Percentiles rank a stretch among this genome's conserved stretches.
Conservation (phyloP, 257 asterid genomes). For the Nicotiana tabacum region DNA sequence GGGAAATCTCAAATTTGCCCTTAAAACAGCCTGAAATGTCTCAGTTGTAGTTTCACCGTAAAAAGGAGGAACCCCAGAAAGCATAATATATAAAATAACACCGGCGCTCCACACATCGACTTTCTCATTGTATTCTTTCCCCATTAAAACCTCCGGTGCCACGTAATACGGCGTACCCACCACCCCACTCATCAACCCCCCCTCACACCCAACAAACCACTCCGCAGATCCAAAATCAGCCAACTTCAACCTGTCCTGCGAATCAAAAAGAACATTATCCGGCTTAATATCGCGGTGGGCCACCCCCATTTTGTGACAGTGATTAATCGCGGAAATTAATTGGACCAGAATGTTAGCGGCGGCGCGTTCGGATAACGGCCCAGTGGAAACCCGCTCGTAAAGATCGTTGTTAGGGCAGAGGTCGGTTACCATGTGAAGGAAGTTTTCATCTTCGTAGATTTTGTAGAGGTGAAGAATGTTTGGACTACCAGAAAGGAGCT, state of each 20-base stretch:
- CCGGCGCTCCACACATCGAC: slow-evolving; percentile 33
- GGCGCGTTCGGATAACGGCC: slow-evolving; percentile 36
- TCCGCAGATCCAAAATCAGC: slow-evolving; percentile 73
- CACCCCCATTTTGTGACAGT: slow-evolving; percentile 52
- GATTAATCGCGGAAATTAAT: slow-evolving; percentile 37
- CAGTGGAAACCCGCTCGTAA: slow-evolving; percentile 45
- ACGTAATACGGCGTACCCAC: slow-evolving; percentile 36
- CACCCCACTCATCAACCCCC: slow-evolving; percentile 14
- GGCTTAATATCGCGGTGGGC: slow-evolving; percentile 61
- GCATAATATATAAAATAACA: slow-evolving; percentile 26
- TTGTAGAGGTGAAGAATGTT: slow-evolving; percentile 41
- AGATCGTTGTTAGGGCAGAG: slow-evolving; percentile 54
- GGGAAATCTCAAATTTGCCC: slow-evolving; percentile 32
- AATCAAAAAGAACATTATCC: slow-evolving; percentile 54
- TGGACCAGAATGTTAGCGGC: slow-evolving; percentile 40
- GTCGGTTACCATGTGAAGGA: slow-evolving; percentile 57
- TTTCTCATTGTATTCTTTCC: slow-evolving; percentile 20
- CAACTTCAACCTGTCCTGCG: slow-evolving; percentile 33
- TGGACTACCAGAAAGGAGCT: slow-evolving; percentile 40
- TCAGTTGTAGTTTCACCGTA: slow-evolving; percentile 23
- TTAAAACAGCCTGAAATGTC: slow-evolving; percentile 29
- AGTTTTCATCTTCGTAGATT: slow-evolving; percentile 56
- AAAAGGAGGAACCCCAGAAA: slow-evolving; percentile 33
- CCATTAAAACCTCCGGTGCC: slow-evolving; percentile 27
- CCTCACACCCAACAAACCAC: slow-evolving; percentile 23